phyloP scores from a whole-genome alignment of 768 basidiomycete species.

The Suillus lakei region DNA sequence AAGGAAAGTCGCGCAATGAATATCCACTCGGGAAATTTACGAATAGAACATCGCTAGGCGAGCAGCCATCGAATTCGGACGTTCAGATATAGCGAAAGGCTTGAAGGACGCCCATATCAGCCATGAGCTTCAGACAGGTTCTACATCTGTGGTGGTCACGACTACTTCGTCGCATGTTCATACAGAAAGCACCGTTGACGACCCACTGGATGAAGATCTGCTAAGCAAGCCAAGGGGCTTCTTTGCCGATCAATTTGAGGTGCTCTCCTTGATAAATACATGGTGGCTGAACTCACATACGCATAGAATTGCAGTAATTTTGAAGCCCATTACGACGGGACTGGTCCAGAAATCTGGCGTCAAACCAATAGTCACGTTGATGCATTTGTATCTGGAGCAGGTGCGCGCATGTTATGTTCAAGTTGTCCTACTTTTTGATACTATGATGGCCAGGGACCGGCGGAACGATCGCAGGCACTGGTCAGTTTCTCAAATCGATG shows the following conservation, averaged over 20 bases:
- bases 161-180: constrained; percentile 51
- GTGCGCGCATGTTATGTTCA: constrained; percentile 39
- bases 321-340: constrained; percentile 85
- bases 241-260: constrained; percentile 97
- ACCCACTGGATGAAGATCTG: constrained; percentile 47
- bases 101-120: constrained; percentile 22
- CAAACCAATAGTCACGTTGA: constrained; percentile 84
- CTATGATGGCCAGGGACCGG: constrained; percentile 73
- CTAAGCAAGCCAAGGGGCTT: constrained; percentile 71
- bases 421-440: neutral
- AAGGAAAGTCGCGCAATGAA: neutral
- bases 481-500: constrained; percentile 78
- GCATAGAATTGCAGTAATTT: constrained; percentile 85
- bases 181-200: constrained; percentile 31
- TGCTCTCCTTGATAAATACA: constrained; percentile 18
- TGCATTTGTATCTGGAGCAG: constrained; percentile 91
- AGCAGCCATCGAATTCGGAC: constrained; percentile 76
- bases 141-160: constrained; percentile 56
- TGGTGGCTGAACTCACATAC: neutral
- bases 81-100: constrained; percentile 32
- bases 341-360: constrained; percentile 94
- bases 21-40: neutral
- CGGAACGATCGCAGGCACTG: constrained; percentile 90
- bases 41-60: constrained; percentile 84
- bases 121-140: constrained; percentile 46